Evolutionary conservation across 805 yeast genomes (phyloP).

Genomic region (Hanseniaspora lindneri): DNA sequence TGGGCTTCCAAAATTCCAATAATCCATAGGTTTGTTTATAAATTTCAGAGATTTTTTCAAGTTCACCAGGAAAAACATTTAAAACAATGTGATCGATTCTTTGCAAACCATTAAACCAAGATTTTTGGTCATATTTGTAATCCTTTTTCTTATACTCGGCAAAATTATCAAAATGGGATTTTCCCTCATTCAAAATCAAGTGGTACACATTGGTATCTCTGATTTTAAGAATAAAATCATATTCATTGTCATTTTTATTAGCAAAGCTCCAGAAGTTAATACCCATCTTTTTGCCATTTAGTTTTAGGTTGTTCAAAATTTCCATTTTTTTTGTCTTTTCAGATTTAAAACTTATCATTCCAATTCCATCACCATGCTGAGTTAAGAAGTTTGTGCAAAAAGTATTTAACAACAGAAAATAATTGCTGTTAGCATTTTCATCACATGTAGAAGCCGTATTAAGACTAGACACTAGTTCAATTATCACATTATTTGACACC

Average conservation of each 20-base stretch:
- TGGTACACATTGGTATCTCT: not conserved
- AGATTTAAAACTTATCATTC: constrained; percentile 54
- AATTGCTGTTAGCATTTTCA: constrained; percentile 22
- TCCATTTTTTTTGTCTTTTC: constrained; percentile 39
- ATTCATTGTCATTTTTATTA: constrained; percentile 20
- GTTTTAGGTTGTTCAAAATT: constrained; percentile 32
- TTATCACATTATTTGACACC: constrained; percentile 39
- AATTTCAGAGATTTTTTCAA: constrained; percentile 38
- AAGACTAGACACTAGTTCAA: constrained; percentile 36
- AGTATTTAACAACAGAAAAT: constrained; percentile 31
- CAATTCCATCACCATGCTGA: constrained; percentile 69
- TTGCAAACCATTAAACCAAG: not conserved
- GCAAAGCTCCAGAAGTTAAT: too few relatives aligned
- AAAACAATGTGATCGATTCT: constrained; percentile 10
- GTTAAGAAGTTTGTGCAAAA: constrained; percentile 29
- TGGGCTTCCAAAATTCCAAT: constrained; percentile 47
- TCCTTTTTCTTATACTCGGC: not conserved
- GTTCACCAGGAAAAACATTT: not conserved
- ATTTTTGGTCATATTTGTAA: too few relatives aligned
- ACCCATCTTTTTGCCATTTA: too few relatives aligned
- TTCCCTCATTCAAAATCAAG: not conserved
- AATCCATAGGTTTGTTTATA: constrained; percentile 54
- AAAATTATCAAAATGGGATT: not conserved
- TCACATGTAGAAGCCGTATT: not conserved
- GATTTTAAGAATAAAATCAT: not conserved